Percentiles rank a stretch among this genome's conserved stretches.
phyloP scores from a whole-genome alignment of 805 yeast genomes.

The Ogataea nonfermentans region DNA sequence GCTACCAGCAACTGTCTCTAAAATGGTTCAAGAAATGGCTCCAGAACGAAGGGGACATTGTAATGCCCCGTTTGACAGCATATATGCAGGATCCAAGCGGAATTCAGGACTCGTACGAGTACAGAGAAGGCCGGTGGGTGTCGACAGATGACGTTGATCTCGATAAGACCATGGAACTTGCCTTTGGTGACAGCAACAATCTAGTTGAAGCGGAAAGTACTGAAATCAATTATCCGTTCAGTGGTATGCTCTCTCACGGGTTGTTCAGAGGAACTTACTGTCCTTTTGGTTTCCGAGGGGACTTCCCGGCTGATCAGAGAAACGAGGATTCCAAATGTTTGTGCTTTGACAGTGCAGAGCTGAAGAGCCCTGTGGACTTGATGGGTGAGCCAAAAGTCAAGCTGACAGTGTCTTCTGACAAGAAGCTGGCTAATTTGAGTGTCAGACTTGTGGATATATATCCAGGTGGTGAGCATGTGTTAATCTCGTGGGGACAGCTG shows the following conservation, averaged over 20 bases:
- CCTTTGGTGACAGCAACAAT: conserved; percentile 11
- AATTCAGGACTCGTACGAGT: conserved; percentile 37
- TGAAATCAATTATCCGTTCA: conserved; percentile 20
- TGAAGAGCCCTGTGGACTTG: conserved; percentile 28
- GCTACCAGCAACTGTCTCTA: conserved; percentile 41
- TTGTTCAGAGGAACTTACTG: conserved; percentile 45
- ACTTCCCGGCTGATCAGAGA: conserved; percentile 45
- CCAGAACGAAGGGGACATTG: conserved; percentile 24
- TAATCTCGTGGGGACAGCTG: conserved; percentile 47
- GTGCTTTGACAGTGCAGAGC: conserved; percentile 34
- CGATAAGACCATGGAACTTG: conserved; percentile 19
- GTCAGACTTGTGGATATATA: conserved; percentile 41
- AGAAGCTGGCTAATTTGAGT: conserved; percentile 38
- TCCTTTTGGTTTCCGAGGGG: conserved; percentile 47
- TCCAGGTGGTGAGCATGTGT: conserved; percentile 36
- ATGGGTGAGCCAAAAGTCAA: conserved; percentile 40
- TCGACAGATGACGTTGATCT: conserved; percentile 24
- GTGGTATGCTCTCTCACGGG: conserved; percentile 42
- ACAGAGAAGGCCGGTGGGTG: conserved; percentile 42
- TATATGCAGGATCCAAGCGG: conserved; percentile 44
- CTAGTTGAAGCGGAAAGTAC: conserved; percentile 5
- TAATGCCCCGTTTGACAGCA: conserved; percentile 38
- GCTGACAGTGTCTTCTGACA: conserved; percentile 36
- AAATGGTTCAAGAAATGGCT: conserved; percentile 43
- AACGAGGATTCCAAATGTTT: conserved; percentile 41